phyloP scores from a whole-genome alignment of 2,329 filamentous ascomycete genomes.

The Neopestalotiopsis sp. region DNA sequence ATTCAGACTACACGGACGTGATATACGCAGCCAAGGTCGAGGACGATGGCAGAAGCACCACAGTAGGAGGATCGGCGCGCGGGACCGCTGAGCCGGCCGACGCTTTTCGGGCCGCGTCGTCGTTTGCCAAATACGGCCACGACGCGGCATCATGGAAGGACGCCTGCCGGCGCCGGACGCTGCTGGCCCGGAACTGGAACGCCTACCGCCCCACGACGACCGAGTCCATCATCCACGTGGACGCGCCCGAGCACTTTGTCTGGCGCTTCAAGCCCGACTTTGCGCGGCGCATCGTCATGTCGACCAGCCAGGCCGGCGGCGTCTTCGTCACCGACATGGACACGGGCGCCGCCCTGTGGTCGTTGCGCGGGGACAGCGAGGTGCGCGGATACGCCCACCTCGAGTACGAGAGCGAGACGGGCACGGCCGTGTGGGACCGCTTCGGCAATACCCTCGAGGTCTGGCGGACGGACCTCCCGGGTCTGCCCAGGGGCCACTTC shows the following conservation, averaged over 20 bases:
- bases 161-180: slow-evolving; percentile 45
- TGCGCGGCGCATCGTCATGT: slow-evolving; percentile 49
- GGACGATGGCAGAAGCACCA: too few species aligned
- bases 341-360: slow-evolving; percentile 45
- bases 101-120: slow-evolving; percentile 21
- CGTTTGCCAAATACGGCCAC: slow-evolving; percentile 41
- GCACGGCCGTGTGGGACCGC: slow-evolving; percentile 44
- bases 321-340: slow-evolving; percentile 53
- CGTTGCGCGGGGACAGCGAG: slow-evolving; percentile 28
- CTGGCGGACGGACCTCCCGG: slow-evolving; percentile 45
- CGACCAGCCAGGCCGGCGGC: slow-evolving; percentile 50
- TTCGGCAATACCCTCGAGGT: slow-evolving; percentile 50
- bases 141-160: slow-evolving; percentile 47
- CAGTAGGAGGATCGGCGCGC: not conserved
- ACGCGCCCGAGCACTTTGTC: slow-evolving; percentile 45
- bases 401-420: slow-evolving; percentile 52
- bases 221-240: slow-evolving; percentile 42
- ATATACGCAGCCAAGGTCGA: slow-evolving; percentile 25
- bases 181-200: slow-evolving; percentile 46
- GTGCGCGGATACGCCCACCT: slow-evolving; percentile 51
- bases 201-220: slow-evolving; percentile 37
- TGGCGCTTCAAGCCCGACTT: slow-evolving; percentile 54
- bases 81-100: slow-evolving; percentile 16
- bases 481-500: slow-evolving; percentile 43
- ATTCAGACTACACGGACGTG: slow-evolving; percentile 25